Evolutionary conservation across 805 yeast genomes (phyloP), one percentile per base, ranked within the genome.

Genomic region (Yarrowia hollandica): DNA sequence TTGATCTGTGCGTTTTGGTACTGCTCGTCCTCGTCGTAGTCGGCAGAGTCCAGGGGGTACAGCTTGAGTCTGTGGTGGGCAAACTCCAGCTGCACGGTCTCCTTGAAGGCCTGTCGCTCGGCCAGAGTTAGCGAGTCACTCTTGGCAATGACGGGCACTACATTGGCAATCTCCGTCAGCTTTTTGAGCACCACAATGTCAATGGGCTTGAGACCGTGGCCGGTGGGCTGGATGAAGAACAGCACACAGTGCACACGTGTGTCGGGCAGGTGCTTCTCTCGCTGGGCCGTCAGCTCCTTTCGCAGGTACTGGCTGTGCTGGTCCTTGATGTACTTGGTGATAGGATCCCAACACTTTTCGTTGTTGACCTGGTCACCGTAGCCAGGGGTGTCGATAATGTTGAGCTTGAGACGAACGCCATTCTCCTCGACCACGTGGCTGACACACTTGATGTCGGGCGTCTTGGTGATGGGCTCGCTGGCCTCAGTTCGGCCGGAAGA

Each of bases 321-420:
- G 74, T 91, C 97, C 75, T 91, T 91, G 71, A 91, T 89, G 75
- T 90, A 91, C 74, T 89, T 90, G 64, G 91, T 85, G 63, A 91
- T 84, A 57, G 97, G 97, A 67, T 91, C 98, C 97, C 97, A 92
- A 74, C 96, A 90, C 74, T 86, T 88, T 68, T 88, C 95, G 74
- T 91, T 91, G 76, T 90, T 88, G 65, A 94, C 87, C 75, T 88
- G 96, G 77, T 94, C 99, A 35, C 97, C 98, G 77, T 90, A 94
- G 14, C 98, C 98, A 18, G 98, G 98, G 3, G 99, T 94, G 71
- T 94, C 99, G 69, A 94, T 88, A 60, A 94, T 84, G 67, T 90
- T 91, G 64, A 94, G 76, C 67, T 86, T 86, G 71, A 94, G 82
- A 63, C 85, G 83, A 60, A 94, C 98, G 64, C 87, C 88, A 71